Evolutionary conservation across 2,329 filamentous ascomycete species (phyloP).

Genomic region (Bipolaris victoriae): DNA sequence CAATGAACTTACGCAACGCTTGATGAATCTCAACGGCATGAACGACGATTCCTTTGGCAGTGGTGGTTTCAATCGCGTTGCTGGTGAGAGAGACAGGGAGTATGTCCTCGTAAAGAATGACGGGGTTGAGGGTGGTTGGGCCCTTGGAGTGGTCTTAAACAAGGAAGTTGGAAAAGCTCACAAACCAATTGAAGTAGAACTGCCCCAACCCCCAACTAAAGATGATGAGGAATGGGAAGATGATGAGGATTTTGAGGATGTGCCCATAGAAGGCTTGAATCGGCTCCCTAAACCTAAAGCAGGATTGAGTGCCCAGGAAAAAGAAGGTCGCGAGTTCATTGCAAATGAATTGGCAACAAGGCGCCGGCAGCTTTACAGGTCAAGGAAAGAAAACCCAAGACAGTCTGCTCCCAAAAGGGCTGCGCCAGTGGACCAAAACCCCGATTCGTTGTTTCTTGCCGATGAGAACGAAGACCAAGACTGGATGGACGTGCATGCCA

Average conservation of each 20-base stretch:
- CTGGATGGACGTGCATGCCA: constrained; percentile 52
- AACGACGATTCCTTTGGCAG: constrained; percentile 72
- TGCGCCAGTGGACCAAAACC: constrained; percentile 45
- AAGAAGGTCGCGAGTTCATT: constrained; percentile 47
- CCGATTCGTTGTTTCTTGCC: constrained; percentile 63
- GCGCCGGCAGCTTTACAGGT: constrained; percentile 56
- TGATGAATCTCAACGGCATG: constrained; percentile 96
- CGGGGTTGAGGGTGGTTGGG: constrained; percentile 93
- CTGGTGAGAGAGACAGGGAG: constrained; percentile 86
- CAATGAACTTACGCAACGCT: constrained; percentile 89
- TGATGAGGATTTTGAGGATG: constrained; percentile 86
- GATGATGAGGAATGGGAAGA: constrained; percentile 71
- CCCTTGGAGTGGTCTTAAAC: constrained; percentile 87
- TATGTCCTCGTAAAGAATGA: constrained; percentile 97
- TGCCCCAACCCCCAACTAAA: constrained; percentile 55
- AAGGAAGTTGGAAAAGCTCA: constrained; percentile 80
- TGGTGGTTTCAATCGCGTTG: constrained; percentile 69
- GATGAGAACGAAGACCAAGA: constrained; percentile 52
- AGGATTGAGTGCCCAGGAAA: constrained; percentile 35
- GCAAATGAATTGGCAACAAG: constrained; percentile 50
- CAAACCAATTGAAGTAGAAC: constrained; percentile 92
- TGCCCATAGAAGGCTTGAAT: constrained; percentile 89
- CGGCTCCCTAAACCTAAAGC: constrained; percentile 69
- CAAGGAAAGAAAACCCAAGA: constrained; percentile 36
- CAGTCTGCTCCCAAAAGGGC: constrained; percentile 25